phyloP scores from a whole-genome alignment of 2,329 filamentous ascomycete genomes.

The Fusarium sp. region DNA sequence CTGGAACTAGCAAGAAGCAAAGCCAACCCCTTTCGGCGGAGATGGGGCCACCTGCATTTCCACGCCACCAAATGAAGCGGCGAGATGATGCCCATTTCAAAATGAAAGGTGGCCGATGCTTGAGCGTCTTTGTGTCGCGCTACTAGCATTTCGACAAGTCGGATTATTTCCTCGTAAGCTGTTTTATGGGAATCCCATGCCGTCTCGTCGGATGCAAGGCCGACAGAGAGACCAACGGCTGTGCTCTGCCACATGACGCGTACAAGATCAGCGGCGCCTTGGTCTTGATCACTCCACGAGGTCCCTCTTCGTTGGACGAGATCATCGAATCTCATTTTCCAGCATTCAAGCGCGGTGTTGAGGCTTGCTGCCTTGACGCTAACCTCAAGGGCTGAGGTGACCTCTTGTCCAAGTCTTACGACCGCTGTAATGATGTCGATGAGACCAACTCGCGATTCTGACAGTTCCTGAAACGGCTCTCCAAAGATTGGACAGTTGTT shows the following conservation, averaged over 20 bases:
- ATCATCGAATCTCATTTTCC: background rate
- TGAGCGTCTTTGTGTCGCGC: background rate
- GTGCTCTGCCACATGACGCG: background rate
- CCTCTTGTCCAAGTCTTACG: background rate
- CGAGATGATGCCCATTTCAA: background rate
- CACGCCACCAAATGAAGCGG: background rate
- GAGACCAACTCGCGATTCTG: background rate
- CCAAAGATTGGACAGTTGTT: background rate
- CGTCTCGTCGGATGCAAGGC: background rate
- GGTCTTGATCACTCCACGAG: background rate
- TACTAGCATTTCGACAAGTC: background rate
- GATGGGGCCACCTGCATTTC: background rate
- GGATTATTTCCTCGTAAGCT: background rate
- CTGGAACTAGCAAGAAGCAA: background rate
- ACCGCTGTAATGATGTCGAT: background rate
- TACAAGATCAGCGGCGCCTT: background rate
- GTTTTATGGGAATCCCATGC: background rate
- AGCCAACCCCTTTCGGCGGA: background rate
- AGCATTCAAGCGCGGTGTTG: background rate
- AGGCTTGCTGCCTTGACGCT: background rate
- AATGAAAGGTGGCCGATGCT: background rate
- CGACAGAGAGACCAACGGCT: background rate
- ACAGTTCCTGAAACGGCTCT: background rate
- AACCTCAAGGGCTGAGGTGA: background rate
- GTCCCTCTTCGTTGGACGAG: background rate